phyloP scores from a whole-genome alignment of 352 stramenopile species.

The Phytophthora lateralis region DNA sequence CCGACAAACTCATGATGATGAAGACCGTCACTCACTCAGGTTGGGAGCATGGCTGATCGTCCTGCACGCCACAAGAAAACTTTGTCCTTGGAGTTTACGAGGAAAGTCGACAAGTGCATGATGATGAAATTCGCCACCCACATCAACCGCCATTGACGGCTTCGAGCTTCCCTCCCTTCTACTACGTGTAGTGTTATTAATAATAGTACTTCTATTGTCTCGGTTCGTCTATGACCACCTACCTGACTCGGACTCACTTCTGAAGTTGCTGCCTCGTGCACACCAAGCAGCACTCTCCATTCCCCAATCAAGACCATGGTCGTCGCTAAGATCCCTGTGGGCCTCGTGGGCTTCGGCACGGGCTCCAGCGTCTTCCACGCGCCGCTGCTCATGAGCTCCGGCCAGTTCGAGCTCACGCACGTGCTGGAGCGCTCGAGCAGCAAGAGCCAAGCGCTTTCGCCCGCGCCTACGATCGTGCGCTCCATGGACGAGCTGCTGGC shows the following conservation, averaged over 20 bases:
- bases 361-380: slow-evolving; percentile 79
- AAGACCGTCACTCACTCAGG: slow-evolving; percentile 20
- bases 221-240: neutral
- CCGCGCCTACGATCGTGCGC: slow-evolving; percentile 62
- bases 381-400: slow-evolving; percentile 64
- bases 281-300: slow-evolving; percentile 27
- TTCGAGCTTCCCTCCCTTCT: neutral
- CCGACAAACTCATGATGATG: slow-evolving; percentile 10
- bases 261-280: slow-evolving; percentile 15
- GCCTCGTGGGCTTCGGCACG: slow-evolving; percentile 75
- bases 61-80: too few relatives aligned
- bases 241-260: slow-evolving; percentile 14
- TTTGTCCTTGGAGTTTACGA: slow-evolving; percentile 16
- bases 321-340: slow-evolving; percentile 47
- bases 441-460: slow-evolving; percentile 58
- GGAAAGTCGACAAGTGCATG: slow-evolving; percentile 6
- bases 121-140: slow-evolving; percentile 20
- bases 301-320: slow-evolving; percentile 1
- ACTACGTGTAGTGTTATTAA: too few relatives aligned
- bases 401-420: slow-evolving; percentile 72
- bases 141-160: too few relatives aligned
- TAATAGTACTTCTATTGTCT: too few relatives aligned
- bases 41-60: neutral
- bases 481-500: slow-evolving; percentile 74
- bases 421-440: slow-evolving; percentile 74